phyloP scores from a whole-genome alignment of 2,329 filamentous ascomycete genomes.

The Huntiella abstrusa region DNA sequence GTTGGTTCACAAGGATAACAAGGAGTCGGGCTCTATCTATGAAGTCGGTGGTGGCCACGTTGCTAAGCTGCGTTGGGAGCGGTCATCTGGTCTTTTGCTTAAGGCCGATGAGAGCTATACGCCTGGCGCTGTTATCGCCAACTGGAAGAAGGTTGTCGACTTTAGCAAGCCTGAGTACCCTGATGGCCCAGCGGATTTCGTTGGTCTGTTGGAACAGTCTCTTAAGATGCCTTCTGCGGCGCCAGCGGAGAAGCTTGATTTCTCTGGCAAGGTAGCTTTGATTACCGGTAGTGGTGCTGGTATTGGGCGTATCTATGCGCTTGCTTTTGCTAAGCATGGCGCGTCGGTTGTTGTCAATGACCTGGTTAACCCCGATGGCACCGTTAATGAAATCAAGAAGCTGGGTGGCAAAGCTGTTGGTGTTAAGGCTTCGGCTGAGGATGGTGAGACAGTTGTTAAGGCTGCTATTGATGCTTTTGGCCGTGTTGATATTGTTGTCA shows the following conservation, averaged over 20 bases:
- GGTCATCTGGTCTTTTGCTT: conserved; percentile 70
- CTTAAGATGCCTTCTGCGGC: conserved; percentile 57
- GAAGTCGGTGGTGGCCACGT: conserved; percentile 85
- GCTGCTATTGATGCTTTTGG: conserved; percentile 84
- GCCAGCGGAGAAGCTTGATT: conserved; percentile 55
- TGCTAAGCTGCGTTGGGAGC: conserved; percentile 90
- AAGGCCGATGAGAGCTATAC: conserved; percentile 81
- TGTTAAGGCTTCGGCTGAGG: conserved; percentile 83
- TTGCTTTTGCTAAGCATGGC: conserved; percentile 71
- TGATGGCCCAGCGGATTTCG: conserved; percentile 69
- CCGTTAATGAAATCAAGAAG: conserved; percentile 84
- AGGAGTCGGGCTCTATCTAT: conserved; percentile 77
- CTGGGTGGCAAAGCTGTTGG: conserved; percentile 75
- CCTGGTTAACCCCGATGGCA: conserved; percentile 73
- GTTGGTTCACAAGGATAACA: conserved; percentile 72
- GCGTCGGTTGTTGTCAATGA: conserved; percentile 89
- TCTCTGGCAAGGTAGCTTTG: conserved; percentile 68
- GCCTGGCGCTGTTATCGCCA: conserved; percentile 67
- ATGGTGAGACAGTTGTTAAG: conserved; percentile 82
- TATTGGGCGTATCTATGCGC: conserved; percentile 76
- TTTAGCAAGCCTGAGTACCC: conserved; percentile 74
- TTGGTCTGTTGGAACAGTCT: conserved; percentile 68
- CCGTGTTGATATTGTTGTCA: conserved; percentile 85
- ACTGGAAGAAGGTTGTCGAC: conserved; percentile 76
- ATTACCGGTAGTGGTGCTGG: conserved; percentile 78